These are phyloP conservation scores for Cryphonectria japonica DNA, from an alignment of 2,329 filamentous ascomycete genomes.

Conservation along the genomic window DNA sequence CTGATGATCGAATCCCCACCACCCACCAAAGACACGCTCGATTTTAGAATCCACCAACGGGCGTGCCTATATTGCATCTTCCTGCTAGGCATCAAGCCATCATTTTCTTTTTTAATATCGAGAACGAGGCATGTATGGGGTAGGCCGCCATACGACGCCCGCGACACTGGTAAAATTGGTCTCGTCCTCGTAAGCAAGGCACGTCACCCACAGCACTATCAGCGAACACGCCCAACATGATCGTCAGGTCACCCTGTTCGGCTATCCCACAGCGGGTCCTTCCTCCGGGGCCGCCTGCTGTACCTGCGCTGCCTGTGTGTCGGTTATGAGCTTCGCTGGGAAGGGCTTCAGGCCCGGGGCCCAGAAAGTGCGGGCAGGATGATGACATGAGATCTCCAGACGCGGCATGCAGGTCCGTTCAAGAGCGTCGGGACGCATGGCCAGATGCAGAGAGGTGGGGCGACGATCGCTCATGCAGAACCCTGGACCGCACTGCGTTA, in stretches of 20 bases:
- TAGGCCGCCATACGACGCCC: neutral
- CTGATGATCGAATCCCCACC: constrained; percentile 7
- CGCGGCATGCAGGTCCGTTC: constrained; percentile 3
- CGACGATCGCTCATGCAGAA: constrained; percentile 18
- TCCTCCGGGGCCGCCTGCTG: neutral
- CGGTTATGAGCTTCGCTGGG: neutral
- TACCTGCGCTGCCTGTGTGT: neutral
- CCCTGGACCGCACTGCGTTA: constrained; percentile 4
- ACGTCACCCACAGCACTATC: neutral
- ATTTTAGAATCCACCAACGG: constrained; percentile 24
- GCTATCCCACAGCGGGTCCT: constrained; percentile 4
- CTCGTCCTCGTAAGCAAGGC: constrained; percentile 1
- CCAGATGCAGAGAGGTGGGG: constrained; percentile 22
- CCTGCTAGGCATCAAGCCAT: constrained; percentile 9
- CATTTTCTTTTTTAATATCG: neutral
- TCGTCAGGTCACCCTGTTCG: neutral
- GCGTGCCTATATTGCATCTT: constrained; percentile 27
- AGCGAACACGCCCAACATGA: neutral
- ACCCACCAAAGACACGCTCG: neutral
- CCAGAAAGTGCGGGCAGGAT: neutral
- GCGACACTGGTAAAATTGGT: neutral
- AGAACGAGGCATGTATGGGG: neutral
- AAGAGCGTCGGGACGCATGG: constrained; percentile 15
- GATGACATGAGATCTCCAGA: constrained; percentile 1
- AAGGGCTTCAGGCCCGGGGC: neutral